Evolutionary conservation across 2,329 filamentous ascomycete species (phyloP).

Genomic region (Sporothrix brasiliensis): DNA sequence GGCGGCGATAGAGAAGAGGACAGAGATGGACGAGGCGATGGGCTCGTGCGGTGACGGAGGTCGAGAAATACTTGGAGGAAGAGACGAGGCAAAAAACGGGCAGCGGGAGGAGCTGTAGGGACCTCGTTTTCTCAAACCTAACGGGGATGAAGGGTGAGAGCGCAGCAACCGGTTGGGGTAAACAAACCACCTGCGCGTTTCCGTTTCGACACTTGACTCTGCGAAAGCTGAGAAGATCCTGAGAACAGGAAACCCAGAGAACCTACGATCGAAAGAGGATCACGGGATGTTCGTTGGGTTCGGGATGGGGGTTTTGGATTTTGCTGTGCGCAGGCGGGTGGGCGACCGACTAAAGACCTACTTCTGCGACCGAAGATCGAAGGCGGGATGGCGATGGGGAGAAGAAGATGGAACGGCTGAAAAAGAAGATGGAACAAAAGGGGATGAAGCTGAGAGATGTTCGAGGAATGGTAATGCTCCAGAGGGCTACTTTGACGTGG

Average conservation of each 20-base stretch:
- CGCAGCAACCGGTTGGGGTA: conserved; percentile 23
- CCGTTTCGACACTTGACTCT: conserved; percentile 26
- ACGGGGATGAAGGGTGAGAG: neutral
- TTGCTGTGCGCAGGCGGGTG: conserved; percentile 13
- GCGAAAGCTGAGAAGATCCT: conserved; percentile 13
- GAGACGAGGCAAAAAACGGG: conserved; percentile 13
- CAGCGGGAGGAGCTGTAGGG: conserved; percentile 20
- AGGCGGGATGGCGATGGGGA: conserved; percentile 7
- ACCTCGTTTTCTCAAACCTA: conserved; percentile 27
- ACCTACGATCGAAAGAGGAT: neutral
- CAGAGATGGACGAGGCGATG: conserved; percentile 23
- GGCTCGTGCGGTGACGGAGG: conserved; percentile 23
- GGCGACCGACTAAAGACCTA: conserved; percentile 26
- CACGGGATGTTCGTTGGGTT: neutral
- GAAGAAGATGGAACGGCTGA: conserved; percentile 12
- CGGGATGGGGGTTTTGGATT: conserved; percentile 5
- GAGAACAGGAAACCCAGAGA: conserved; percentile 6
- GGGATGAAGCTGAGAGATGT: conserved; percentile 23
- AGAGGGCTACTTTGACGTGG: neutral
- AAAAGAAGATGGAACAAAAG: conserved; percentile 23
- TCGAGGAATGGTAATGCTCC: neutral
- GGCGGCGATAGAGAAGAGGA: conserved; percentile 10
- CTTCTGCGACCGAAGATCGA: conserved; percentile 29
- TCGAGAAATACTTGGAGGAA: conserved; percentile 14
- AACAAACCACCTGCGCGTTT: conserved; percentile 28